Base-by-base conservation (phyloP, 148 eudicot species). In the Diospyros lotus region DNA sequence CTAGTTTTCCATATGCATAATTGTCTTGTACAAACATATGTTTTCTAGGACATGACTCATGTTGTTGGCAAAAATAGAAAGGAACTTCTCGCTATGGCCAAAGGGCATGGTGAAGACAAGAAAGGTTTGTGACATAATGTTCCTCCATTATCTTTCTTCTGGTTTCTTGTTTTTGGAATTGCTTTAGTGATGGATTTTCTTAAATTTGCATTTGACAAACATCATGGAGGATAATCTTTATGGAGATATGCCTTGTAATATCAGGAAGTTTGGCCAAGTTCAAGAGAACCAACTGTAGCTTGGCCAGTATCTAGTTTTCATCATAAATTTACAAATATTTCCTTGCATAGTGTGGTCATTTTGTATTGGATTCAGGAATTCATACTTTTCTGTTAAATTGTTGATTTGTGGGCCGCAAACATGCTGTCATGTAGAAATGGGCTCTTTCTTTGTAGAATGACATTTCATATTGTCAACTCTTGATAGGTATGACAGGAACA, bases 81-180 rank as follows among this genome's bases (percentile, higher is more conserved):
- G 53, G 90, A 90, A 54, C 90, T 88, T 62, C 81, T 88, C 73
- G 90, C 95, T 72, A 90, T 88, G 92, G 93, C 90, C 48, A 85
- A 86, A 81, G 93, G 79, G 68, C 80, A 77, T 59, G 76, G 60
- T 53, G 89, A 83, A 55, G 90, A 85, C 73, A 87, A 76, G 64
- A 89, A 85, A 84, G 93, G 93, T 89, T 72, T 53, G 81, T 74
- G 17, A 7, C 45, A 17, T 28, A 41, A 48, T 38, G 8, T 17
- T 42, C 45, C 56, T 71, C 39, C 78, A 28, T 59, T 13, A 17
- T 11, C 60, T 62, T 62, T 46, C 61, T 65, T 70, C 64, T 11
- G 28, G 11, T 66, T 28, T 73, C 41, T 76, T 4, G 8, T 38
- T 62, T 64, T 10, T 14, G 6, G 18, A 6, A 42, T 68, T 39